A percentile compares a stretch with the other conserved stretches of the same genome.
These are phyloP conservation scores for Samsoniella hepiali DNA, from an alignment of 2,329 filamentous ascomycete genomes.

Conservation along the genomic window DNA sequence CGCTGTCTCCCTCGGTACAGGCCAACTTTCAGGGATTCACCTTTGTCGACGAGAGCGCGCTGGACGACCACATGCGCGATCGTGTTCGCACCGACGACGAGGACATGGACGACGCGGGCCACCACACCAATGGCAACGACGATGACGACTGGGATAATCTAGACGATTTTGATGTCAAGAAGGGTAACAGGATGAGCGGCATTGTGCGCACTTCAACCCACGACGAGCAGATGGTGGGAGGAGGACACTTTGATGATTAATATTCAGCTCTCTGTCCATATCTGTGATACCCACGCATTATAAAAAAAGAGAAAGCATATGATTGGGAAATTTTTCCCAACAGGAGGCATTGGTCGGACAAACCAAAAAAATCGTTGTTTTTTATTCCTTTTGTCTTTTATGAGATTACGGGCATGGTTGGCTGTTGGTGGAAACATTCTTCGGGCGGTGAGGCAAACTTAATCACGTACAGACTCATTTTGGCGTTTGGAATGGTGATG, in stretches of 20 bases:
- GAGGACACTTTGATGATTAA: conserved; percentile 63
- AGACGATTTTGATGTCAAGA: conserved; percentile 51
- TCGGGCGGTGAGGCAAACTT: not conserved
- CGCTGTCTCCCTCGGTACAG: conserved; percentile 90
- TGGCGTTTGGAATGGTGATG: conserved; percentile 18
- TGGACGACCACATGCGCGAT: conserved; percentile 77
- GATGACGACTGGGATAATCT: conserved; percentile 59
- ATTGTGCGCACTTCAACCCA: conserved; percentile 55
- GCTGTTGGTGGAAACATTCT: not conserved
- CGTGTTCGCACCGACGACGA: conserved; percentile 49
- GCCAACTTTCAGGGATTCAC: conserved; percentile 99
- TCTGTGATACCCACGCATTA: conserved; percentile 9
- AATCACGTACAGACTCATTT: conserved; percentile 17
- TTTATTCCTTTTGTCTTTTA: not conserved
- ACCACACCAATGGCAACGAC: conserved; percentile 34
- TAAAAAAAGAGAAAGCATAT: not conserved
- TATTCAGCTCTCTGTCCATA: conserved; percentile 13
- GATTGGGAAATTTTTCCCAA: not conserved
- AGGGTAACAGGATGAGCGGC: conserved; percentile 61
- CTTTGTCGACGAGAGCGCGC: conserved; percentile 94
- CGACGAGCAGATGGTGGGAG: conserved; percentile 63
- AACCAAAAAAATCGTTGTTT: conserved; percentile 1
- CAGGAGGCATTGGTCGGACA: not conserved
- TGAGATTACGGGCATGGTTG: conserved; percentile 2
- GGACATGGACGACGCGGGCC: conserved; percentile 54